Evolutionary conservation across 2,329 filamentous ascomycete genomes (phyloP).

Genomic region (Aspergillus quadricinctus): DNA sequence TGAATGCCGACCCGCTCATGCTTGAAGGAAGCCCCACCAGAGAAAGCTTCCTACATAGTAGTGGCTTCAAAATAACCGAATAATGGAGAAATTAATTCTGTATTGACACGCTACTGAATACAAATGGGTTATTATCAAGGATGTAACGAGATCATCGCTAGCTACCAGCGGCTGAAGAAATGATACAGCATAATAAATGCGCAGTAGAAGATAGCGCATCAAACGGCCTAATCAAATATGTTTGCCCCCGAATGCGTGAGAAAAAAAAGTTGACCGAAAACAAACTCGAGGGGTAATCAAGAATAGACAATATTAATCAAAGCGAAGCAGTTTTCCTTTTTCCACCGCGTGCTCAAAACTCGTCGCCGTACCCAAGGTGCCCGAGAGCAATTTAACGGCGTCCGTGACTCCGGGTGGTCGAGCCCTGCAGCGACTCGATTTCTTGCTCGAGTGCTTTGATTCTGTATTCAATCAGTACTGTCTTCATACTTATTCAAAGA

Average conservation of each 20-base stretch:
- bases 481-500: background rate
- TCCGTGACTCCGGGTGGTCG: conserved; percentile 82
- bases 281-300: conserved; percentile 32
- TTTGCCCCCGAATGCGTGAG: conserved; percentile 23
- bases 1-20: background rate
- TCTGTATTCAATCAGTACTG: conserved; percentile 31
- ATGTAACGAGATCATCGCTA: conserved; percentile 39
- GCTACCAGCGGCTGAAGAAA: conserved; percentile 37
- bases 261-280: conserved; percentile 26
- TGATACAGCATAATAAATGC: conserved; percentile 30
- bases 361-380: conserved; percentile 13
- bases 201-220: conserved; percentile 16
- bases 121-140: conserved; percentile 41
- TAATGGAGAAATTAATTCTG: conserved; percentile 29
- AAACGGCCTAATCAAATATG: conserved; percentile 21
- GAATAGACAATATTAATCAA: conserved; percentile 30
- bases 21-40: background rate
- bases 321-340: conserved; percentile 25
- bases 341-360: conserved; percentile 24
- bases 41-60: background rate
- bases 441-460: conserved; percentile 67
- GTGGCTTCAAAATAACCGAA: background rate
- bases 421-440: conserved; percentile 89
- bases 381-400: conserved; percentile 62
- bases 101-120: conserved; percentile 38